phyloP scores from a whole-genome alignment of 2,329 filamentous ascomycete genomes.

The Trichoderma sp. region DNA sequence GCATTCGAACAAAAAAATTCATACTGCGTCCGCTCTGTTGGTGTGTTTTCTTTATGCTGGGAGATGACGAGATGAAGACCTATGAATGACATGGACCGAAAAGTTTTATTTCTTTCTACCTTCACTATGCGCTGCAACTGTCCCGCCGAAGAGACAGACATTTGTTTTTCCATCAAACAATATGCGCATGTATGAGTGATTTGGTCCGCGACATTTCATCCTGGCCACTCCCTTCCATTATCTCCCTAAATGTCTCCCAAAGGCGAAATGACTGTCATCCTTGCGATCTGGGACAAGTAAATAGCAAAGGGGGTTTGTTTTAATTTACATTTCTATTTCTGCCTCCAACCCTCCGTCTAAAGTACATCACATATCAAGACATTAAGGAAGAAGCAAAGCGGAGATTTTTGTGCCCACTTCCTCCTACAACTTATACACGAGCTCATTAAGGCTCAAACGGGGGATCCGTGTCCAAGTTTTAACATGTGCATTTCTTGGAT shows the following conservation, averaged over 20 bases:
- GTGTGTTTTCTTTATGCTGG: neutral
- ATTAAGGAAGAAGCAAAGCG: constrained; percentile 40
- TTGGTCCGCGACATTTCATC: neutral
- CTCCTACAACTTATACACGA: constrained; percentile 37
- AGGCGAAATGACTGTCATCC: no score
- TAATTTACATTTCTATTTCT: constrained; percentile 16
- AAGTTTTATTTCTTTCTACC: neutral
- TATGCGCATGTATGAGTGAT: neutral
- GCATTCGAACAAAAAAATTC: constrained; percentile 33
- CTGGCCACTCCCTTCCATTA: neutral
- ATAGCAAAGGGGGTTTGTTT: neutral
- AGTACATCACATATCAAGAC: constrained; percentile 36
- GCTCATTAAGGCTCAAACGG: constrained; percentile 31
- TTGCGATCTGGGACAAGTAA: neutral
- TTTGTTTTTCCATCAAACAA: neutral
- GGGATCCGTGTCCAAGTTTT: constrained; percentile 18
- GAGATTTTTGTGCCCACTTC: constrained; percentile 37
- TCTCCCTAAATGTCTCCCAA: neutral
- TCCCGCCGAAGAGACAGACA: neutral
- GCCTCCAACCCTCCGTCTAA: constrained; percentile 30
- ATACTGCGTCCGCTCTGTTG: neutral
- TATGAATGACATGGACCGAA: constrained; percentile 1
- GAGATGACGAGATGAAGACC: neutral
- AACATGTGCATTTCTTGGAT: neutral
- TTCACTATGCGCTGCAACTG: neutral